Base-by-base conservation (phyloP, 2,329 filamentous ascomycete genomes). In the Neonectria faginata region DNA sequence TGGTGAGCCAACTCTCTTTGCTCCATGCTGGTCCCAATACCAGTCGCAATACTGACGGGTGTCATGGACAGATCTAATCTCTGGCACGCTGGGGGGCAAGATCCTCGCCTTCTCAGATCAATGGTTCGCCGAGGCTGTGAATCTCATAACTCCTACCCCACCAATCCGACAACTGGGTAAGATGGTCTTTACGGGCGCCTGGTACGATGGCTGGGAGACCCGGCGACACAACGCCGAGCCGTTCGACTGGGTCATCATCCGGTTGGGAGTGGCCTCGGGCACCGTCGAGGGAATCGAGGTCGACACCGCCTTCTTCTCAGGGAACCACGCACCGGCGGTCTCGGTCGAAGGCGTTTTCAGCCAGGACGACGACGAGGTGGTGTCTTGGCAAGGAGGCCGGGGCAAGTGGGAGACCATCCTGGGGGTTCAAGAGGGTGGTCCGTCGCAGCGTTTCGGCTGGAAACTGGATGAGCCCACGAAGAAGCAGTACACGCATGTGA, bases 291-390 rank as follows among this genome's bases (percentile, higher is more conserved):
- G 92, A 16, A 82, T 94, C 52, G 92, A 95, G 80, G 85, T 95
- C 67, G 92, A 95, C 79, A 95, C 92, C 3, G 88, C 91, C 54
- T 92, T 90, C 82, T 96, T 95, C 84, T 89, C 86, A 64, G 92
- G 92, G 65, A 95, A 95, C 80, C 90, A 95, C 75, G 92, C 92
- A 7, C 92, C 92, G 1, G 90, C 89, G 68, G 88, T 94, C 73
- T 92, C 89, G 0, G 90, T 96, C 18, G 89, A 95, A 77, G 92
- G 91, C 50, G 89, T 88, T 76, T 93, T 93, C 80, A 87, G 83
- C 69, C 81, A 83, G 22, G 82, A 87, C 70, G 89, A 92, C 69
- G 84, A 86, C 39, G 87, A 91, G 67, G 88, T 93, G 11, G 77
- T 87, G 44, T 84, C 85, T 8, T 90, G 88, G 88, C 83, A 84